These are phyloP conservation scores for Colletotrichum theobromicola DNA, from an alignment of 2,329 filamentous ascomycete species.

Conservation along the genomic window DNA sequence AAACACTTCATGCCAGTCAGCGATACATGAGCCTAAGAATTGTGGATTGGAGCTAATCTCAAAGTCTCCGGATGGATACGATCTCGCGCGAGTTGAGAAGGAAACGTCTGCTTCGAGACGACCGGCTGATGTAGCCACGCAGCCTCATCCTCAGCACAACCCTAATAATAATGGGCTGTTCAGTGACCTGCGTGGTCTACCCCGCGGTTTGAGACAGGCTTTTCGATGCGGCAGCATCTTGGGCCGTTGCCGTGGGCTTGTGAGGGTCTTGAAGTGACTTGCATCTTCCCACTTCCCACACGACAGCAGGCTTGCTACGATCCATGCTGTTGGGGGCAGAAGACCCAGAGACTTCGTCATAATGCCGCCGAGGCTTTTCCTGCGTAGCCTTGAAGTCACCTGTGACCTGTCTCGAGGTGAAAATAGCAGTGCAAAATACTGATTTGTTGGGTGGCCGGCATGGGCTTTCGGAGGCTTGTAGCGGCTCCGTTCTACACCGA, in stretches of 20 bases:
- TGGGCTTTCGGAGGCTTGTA: conserved; percentile 3
- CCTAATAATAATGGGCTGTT: not conserved
- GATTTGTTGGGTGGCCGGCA: conserved; percentile 20
- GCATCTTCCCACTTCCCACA: conserved; percentile 19
- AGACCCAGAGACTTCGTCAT: conserved; percentile 12
- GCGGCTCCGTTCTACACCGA: conserved; percentile 23
- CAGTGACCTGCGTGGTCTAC: not conserved
- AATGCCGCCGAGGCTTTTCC: not conserved
- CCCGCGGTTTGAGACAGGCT: conserved; percentile 12
- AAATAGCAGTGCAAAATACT: conserved; percentile 4
- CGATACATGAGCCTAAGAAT: not conserved
- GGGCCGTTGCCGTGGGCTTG: conserved; percentile 1
- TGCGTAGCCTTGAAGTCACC: not conserved
- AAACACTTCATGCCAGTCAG: not conserved
- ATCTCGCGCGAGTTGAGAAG: not conserved
- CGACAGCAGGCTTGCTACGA: not conserved
- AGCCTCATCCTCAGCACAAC: conserved; percentile 13
- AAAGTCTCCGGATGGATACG: not conserved
- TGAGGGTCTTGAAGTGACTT: conserved; percentile 18
- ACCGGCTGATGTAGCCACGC: not conserved
- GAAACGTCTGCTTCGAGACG: not conserved
- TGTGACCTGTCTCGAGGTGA: not conserved
- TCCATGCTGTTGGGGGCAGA: not conserved
- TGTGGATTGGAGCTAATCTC: not conserved
- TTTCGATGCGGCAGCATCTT: not conserved